phyloP scores from a whole-genome alignment of 768 basidiomycete species.

The Clitopilus passeckerianus region DNA sequence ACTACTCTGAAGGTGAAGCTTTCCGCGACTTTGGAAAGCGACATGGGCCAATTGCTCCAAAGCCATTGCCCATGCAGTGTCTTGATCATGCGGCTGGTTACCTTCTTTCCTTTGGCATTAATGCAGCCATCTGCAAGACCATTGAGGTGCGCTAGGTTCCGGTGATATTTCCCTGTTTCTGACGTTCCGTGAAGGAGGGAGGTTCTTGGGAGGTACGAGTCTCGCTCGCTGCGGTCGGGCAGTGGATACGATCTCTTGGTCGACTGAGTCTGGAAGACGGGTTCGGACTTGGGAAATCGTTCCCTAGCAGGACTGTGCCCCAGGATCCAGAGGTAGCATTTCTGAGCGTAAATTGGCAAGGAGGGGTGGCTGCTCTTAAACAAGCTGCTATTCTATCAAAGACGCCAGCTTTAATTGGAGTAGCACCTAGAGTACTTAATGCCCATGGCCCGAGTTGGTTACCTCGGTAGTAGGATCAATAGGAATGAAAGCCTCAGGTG shows the following conservation, averaged over 20 bases:
- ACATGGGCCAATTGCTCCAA: background rate
- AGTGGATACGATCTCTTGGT: constrained; percentile 54
- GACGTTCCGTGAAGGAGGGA: constrained; percentile 40
- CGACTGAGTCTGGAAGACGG: constrained; percentile 31
- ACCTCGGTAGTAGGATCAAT: background rate
- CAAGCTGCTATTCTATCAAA: constrained; percentile 39
- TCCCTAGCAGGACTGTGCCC: constrained; percentile 30
- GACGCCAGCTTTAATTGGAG: constrained; percentile 30
- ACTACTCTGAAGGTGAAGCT: constrained; percentile 49
- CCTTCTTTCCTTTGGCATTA: constrained; percentile 53
- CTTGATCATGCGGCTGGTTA: constrained; percentile 59
- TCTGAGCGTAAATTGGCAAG: constrained; percentile 24
- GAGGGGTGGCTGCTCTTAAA: constrained; percentile 34
- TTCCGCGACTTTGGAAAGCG: constrained; percentile 26
- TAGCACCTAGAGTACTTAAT: constrained; percentile 23
- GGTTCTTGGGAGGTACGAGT: constrained; percentile 59
- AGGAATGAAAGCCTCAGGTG: background rate
- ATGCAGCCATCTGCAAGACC: constrained; percentile 48
- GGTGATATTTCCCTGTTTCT: background rate
- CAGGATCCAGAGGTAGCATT: constrained; percentile 30
- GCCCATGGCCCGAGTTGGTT: constrained; percentile 19
- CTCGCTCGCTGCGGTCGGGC: constrained; percentile 50
- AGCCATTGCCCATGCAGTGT: constrained; percentile 52
- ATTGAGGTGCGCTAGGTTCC: constrained; percentile 32
- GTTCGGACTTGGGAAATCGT: constrained; percentile 32